Base-by-base conservation (phyloP, 2,329 filamentous ascomycete species). In the Thyridium curvatum region DNA sequence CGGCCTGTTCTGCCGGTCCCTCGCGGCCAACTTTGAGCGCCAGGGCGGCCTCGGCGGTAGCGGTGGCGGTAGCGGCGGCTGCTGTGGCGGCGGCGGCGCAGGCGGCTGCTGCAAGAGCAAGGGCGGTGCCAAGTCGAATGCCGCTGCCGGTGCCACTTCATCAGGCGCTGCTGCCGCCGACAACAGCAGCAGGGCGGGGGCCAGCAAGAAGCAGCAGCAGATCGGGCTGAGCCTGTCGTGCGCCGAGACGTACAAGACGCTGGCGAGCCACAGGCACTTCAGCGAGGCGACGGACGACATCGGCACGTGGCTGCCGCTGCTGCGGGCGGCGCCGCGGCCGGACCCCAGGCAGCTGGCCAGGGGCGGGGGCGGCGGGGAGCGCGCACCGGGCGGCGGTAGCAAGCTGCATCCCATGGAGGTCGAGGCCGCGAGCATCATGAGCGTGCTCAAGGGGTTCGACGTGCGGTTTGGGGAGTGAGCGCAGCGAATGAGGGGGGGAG, bases 401-500 rank as follows among this genome's bases (percentile, higher is more conserved):
- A 44, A 67, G 67, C 21, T 26, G 40, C 72, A 73, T 32, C 79
- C 84, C 1, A 79, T 89, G 51, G 85, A 90, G 56, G 84, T 90
- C 13, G 85, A 90, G 61, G 84, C 85, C 7, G 85, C 85, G 1
- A 89, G 84, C 58, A 87, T 90, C 39, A 89, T 90, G 85, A 83
- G 82, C 32, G 85, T 89, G n/a, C 62, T 90, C 43, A 86, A 85
- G 59, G 82, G 85, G 46, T 90, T 90, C 61, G 85, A 90, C 52
- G 72, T 86, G 36, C 68, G 85, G 39, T 90, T 90, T 56, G 79
- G 79, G n/a, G 55, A 56, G 26, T 50, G 36, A 45, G 8, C n/a
- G 14, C 38, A 52, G 52, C 4, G 46, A 54, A 32, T 54, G 43
- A 30, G 30, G 12, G 40, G n/a, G n/a, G n/a, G n/a, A n/a, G n/a